Percentiles rank a stretch among this genome's conserved stretches.
These are phyloP conservation scores for Vanderwaltozyma yarrowii DNA, from an alignment of 805 yeast genomes.

Conservation along the genomic window DNA sequence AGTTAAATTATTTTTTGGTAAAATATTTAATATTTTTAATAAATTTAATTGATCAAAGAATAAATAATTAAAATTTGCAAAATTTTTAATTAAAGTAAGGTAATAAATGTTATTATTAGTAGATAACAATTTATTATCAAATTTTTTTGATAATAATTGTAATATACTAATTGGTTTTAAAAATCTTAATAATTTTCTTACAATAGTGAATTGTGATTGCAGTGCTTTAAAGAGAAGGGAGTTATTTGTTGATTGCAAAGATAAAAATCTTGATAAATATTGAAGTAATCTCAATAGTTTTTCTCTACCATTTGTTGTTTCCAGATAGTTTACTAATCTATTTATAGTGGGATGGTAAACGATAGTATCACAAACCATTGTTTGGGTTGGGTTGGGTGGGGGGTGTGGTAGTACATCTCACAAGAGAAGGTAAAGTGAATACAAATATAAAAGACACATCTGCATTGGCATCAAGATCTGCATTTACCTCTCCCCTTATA, in stretches of 20 bases:
- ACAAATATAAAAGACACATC: too few relatives aligned
- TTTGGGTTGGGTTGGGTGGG: too few relatives aligned
- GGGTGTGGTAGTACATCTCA: too few relatives aligned
- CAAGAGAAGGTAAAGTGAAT: too few relatives aligned
- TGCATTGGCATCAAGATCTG: too few relatives aligned
- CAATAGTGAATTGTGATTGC: constrained; percentile 51
- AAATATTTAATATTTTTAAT: constrained; percentile 37
- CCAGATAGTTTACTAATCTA: constrained; percentile 53
- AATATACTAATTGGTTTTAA: constrained; percentile 71
- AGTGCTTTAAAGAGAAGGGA: constrained; percentile 45
- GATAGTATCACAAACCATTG: constrained; percentile 58
- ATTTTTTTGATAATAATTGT: constrained; percentile 55
- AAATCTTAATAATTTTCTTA: constrained; percentile 77
- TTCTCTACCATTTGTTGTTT: constrained; percentile 67
- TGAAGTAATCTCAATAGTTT: constrained; percentile 71
- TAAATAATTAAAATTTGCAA: constrained; percentile 54
- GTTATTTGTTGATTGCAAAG: constrained; percentile 30
- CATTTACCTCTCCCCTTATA: too few relatives aligned
- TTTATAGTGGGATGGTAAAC: constrained; percentile 65
- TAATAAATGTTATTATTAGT: constrained; percentile 20
- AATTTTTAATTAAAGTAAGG: constrained; percentile 36
- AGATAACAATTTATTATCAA: constrained; percentile 58
- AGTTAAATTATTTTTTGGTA: constrained; percentile 41
- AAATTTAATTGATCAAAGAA: constrained; percentile 54
- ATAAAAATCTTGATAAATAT: constrained; percentile 57